phyloP scores from a whole-genome alignment of 2,329 filamentous ascomycete species.

The Tolypocladium guangdongense region DNA sequence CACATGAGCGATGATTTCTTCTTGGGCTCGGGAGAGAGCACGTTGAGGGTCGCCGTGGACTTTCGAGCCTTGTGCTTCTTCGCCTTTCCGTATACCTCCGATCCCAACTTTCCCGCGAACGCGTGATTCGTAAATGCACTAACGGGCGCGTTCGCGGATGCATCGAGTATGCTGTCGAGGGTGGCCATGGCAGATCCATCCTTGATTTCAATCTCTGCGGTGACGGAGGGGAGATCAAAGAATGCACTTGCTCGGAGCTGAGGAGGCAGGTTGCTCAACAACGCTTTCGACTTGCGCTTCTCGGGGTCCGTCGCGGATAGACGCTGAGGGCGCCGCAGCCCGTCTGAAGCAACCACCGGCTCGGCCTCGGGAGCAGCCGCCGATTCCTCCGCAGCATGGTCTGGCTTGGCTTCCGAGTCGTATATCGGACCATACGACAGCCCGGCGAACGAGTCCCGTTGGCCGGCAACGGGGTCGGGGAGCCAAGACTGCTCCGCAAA shows the following conservation, averaged over 20 bases:
- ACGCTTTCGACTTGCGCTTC: conserved; percentile 20
- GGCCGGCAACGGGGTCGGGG: conserved; percentile 32
- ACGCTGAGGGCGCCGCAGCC: conserved; percentile 21
- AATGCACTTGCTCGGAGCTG: conserved; percentile 85
- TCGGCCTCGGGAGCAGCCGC: conserved; percentile 3
- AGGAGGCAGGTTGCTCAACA: conserved; percentile 48
- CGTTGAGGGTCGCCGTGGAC: conserved; percentile 14
- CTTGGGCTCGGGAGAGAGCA: conserved; percentile 21
- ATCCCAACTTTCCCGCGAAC: conserved; percentile 64
- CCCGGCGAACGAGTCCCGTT: conserved; percentile 22
- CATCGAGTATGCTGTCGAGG: conserved; percentile 83
- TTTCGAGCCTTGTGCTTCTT: conserved; percentile 35
- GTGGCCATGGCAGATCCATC: conserved; percentile 80
- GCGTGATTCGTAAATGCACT: conserved; percentile 86
- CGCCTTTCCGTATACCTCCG: conserved; percentile 60
- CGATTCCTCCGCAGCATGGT: conserved; percentile 3
- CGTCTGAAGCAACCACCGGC: conserved; percentile 8
- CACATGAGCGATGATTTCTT: conserved; percentile 39
- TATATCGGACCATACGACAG: conserved; percentile 15
- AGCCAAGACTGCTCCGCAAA: conserved; percentile 26
- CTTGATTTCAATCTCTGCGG: conserved; percentile 45
- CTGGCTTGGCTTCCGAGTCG: conserved; percentile 8
- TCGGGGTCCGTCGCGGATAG: conserved; percentile 20
- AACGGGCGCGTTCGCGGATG: conserved; percentile 77
- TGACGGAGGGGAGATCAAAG: conserved; percentile 59